These are phyloP conservation scores for Trichoderma sp. DNA, from an alignment of 2,329 filamentous ascomycete genomes.

Conservation along the genomic window DNA sequence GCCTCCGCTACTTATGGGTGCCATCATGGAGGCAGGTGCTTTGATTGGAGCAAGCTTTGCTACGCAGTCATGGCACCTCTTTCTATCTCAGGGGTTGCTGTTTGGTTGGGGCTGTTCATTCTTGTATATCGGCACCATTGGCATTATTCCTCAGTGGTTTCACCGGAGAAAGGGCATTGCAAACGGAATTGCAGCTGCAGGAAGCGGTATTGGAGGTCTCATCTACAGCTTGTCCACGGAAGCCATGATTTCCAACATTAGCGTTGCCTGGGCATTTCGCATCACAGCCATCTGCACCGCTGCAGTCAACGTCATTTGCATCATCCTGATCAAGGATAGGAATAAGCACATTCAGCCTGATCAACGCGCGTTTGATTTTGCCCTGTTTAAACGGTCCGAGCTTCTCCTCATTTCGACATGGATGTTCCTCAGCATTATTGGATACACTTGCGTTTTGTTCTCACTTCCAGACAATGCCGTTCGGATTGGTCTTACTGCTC, in stretches of 20 bases:
- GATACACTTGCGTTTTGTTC: constrained; percentile 64
- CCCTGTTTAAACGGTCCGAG: constrained; percentile 42
- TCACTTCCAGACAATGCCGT: constrained; percentile 61
- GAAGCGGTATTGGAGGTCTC: constrained; percentile 43
- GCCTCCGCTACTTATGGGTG: constrained; percentile 49
- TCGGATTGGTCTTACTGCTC: constrained; percentile 54
- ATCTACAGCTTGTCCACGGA: constrained; percentile 27
- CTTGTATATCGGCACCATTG: constrained; percentile 54
- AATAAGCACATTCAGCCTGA: constrained; percentile 8
- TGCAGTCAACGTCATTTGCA: constrained; percentile 54
- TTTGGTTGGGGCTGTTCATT: constrained; percentile 63
- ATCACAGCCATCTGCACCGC: constrained; percentile 48
- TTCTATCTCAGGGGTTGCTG: constrained; percentile 57
- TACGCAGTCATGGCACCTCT: constrained; percentile 57
- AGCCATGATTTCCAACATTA: constrained; percentile 54
- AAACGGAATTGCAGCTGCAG: constrained; percentile 54
- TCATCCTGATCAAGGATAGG: constrained; percentile 56
- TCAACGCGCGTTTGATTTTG: constrained; percentile 19
- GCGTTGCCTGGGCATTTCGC: constrained; percentile 56
- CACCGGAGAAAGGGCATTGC: constrained; percentile 53
- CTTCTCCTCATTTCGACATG: constrained; percentile 58
- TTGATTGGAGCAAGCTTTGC: constrained; percentile 55
- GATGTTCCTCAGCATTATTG: constrained; percentile 61
- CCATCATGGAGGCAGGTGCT: constrained; percentile 49
- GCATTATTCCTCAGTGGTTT: constrained; percentile 62